A percentile compares a stretch with the other conserved stretches of the same genome.
phyloP scores from a whole-genome alignment of 768 basidiomycete species.

The Russula griseocarnosa region DNA sequence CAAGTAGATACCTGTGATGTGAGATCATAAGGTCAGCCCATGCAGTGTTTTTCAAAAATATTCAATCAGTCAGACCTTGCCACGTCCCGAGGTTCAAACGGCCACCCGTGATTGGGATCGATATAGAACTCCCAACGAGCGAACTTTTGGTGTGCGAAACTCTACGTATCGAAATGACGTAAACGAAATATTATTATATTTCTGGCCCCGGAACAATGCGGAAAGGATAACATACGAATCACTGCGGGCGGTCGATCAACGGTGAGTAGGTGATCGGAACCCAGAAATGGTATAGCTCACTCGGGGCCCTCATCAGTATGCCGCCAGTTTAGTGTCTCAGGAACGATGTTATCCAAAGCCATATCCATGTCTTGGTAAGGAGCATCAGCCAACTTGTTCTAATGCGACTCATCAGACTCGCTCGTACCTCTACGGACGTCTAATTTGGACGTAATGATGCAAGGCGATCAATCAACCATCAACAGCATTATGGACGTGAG shows the following conservation, averaged over 20 bases:
- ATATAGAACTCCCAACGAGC: constrained; percentile 76
- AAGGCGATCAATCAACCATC: neutral
- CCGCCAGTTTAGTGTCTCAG: constrained; percentile 73
- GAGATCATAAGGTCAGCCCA: neutral
- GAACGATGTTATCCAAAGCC: constrained; percentile 86
- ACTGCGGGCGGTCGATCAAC: constrained; percentile 8
- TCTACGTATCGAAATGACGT: constrained; percentile 36
- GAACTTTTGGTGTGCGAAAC: constrained; percentile 91
- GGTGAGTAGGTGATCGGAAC: neutral
- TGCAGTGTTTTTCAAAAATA: neutral
- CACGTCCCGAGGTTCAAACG: constrained; percentile 82
- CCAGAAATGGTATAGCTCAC: constrained; percentile 41
- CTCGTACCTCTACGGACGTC: constrained; percentile 45
- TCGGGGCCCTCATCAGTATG: constrained; percentile 93
- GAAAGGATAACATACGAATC: constrained; percentile 14
- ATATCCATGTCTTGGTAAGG: constrained; percentile 86
- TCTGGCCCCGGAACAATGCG: neutral
- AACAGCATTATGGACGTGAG: neutral
- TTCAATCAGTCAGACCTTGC: constrained; percentile 59
- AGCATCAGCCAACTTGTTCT: constrained; percentile 19
- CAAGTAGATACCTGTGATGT: constrained; percentile 68
- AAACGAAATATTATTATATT: neutral
- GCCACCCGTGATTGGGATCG: constrained; percentile 79
- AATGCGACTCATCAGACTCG: constrained; percentile 3
- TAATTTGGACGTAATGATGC: constrained; percentile 20